These are phyloP conservation scores for Priceomyces fermenticarens DNA, from an alignment of 805 yeast species.

Conservation along the genomic window DNA sequence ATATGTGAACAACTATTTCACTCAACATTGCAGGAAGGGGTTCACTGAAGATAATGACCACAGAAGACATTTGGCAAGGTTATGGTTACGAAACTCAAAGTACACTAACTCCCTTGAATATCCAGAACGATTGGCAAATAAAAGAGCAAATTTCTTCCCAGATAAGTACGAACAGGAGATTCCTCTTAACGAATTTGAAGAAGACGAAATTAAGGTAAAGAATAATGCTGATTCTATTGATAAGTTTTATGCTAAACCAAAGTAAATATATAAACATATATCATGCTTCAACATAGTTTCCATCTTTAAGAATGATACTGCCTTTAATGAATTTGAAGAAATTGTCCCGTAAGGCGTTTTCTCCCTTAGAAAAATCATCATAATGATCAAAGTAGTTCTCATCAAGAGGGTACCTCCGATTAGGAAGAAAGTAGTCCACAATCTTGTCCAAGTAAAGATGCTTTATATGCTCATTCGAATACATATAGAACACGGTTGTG, in stretches of 20 bases:
- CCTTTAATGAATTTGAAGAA: neutral
- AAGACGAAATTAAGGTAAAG: conserved; percentile 7
- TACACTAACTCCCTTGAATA: conserved; percentile 4
- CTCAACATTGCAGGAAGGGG: conserved; percentile 10
- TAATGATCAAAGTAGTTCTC: conserved; percentile 2
- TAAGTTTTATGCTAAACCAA: conserved; percentile 9
- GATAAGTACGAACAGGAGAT: conserved; percentile 8
- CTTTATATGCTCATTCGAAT: conserved; percentile 1
- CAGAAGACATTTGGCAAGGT: conserved; percentile 10
- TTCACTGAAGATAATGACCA: conserved; percentile 8
- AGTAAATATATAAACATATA: conserved; percentile 2
- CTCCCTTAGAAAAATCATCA: conserved; percentile 1
- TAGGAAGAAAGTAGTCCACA: neutral
- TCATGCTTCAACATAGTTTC: neutral
- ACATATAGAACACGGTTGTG: conserved; percentile 23
- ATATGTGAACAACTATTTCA: conserved; percentile 9
- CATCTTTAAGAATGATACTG: neutral
- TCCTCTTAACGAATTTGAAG: conserved; percentile 9
- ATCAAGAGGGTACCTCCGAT: conserved; percentile 1
- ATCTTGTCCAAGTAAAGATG: conserved; percentile 2
- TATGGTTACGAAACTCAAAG: conserved; percentile 11
- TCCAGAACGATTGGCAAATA: conserved; percentile 5
- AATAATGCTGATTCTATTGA: conserved; percentile 6
- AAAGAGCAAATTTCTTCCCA: conserved; percentile 7
- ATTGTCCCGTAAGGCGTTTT: neutral